Conservation (phyloP, 2,329 filamentous ascomycete genomes). For the Penicillium occitanis region DNA sequence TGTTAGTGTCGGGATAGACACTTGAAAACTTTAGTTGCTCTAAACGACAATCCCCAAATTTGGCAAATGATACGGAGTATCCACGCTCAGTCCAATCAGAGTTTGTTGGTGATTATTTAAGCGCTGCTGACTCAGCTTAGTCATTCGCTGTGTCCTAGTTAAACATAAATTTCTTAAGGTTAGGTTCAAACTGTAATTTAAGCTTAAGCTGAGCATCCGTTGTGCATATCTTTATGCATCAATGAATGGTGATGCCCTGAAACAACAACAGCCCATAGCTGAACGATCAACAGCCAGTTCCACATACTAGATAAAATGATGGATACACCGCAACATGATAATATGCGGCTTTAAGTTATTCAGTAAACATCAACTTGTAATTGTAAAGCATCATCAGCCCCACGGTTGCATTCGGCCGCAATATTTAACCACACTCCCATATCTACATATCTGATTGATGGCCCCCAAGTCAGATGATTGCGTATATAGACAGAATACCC, state of each 20-base stretch:
- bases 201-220: background rate
- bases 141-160: background rate
- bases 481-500: background rate
- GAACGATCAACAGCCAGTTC: background rate
- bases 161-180: background rate
- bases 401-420: background rate
- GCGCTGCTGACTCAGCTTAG: background rate
- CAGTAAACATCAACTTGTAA: background rate
- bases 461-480: background rate
- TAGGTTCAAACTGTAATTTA: conserved; percentile 4
- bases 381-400: background rate
- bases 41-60: too few species aligned
- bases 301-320: background rate
- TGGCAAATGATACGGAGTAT: background rate
- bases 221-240: background rate
- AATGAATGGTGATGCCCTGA: background rate
- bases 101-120: background rate
- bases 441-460: background rate
- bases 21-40: background rate
- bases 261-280: background rate
- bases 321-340: background rate
- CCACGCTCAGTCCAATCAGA: background rate
- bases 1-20: background rate
- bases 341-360: background rate
- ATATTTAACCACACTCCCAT: background rate